These are phyloP conservation scores for Carpinus viminea DNA, from an alignment of 306 rosid species.

Conservation along the genomic window DNA sequence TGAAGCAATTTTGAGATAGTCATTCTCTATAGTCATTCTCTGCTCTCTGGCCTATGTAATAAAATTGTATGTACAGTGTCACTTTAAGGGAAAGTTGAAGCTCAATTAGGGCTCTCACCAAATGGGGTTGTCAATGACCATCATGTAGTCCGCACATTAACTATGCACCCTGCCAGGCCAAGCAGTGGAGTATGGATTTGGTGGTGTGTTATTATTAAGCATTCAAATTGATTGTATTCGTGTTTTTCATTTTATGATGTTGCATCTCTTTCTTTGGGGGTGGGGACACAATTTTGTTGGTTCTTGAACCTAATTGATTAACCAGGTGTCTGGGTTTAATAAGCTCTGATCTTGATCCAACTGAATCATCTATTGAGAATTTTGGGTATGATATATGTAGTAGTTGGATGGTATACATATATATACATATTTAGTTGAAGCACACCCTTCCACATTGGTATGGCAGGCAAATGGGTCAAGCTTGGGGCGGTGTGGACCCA, in stretches of 20 bases:
- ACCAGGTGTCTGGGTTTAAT: neutral
- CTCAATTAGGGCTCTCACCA: neutral
- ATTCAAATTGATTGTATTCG: neutral
- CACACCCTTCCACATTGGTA: conserved; percentile 20
- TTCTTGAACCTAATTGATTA: neutral
- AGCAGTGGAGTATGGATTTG: neutral
- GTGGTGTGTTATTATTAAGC: neutral
- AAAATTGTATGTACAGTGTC: neutral
- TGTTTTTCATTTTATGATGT: neutral
- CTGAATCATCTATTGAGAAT: neutral
- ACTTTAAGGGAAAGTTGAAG: neutral
- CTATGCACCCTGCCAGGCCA: neutral
- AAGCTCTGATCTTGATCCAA: neutral
- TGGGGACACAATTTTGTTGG: neutral
- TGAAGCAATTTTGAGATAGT: neutral
- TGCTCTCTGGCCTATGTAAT: neutral
- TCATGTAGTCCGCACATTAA: neutral
- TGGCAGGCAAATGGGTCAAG: conserved; percentile 89
- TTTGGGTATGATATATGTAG: neutral
- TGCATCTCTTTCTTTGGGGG: neutral
- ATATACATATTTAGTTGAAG: conserved; percentile 10
- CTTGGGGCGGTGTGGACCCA: conserved; percentile 74
- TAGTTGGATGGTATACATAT: neutral
- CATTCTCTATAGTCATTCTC: neutral
- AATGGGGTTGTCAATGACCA: neutral